phyloP scores from a whole-genome alignment of 106 monocot genomes.

The Vanilla planifolia region DNA sequence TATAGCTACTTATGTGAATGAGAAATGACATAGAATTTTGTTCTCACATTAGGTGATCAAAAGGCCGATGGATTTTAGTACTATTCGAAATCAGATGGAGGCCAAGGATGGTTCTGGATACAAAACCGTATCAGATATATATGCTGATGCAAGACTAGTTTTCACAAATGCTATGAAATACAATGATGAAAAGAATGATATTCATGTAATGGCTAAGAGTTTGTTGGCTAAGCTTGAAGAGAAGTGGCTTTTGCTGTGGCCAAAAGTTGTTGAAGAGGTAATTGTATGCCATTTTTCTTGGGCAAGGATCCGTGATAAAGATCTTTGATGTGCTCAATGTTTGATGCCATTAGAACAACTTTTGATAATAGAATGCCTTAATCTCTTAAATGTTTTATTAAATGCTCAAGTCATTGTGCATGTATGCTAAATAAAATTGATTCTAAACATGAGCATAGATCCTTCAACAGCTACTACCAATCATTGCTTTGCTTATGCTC shows the following conservation, averaged over 20 bases:
- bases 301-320: neutral
- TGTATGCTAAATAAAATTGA: too few relatives aligned
- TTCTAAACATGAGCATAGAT: slow-evolving; percentile 1
- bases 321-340: neutral
- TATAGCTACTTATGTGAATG: too few relatives aligned
- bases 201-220: slow-evolving; percentile 78
- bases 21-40: too few relatives aligned
- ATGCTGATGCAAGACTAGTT: slow-evolving; percentile 84
- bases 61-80: slow-evolving; percentile 92
- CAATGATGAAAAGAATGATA: slow-evolving; percentile 64
- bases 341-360: neutral
- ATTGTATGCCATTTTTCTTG: neutral
- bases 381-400: too few relatives aligned
- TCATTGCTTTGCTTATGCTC: neutral
- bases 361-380: too few relatives aligned
- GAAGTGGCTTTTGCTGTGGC: slow-evolving; percentile 78
- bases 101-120: slow-evolving; percentile 68
- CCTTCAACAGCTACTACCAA: neutral
- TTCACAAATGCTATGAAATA: slow-evolving; percentile 96
- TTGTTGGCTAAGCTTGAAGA: slow-evolving; percentile 85
- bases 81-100: slow-evolving; percentile 76
- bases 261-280: slow-evolving; percentile 91
- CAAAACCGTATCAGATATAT: slow-evolving; percentile 89
- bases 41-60: slow-evolving; percentile 74
- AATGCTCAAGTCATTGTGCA: too few relatives aligned